These are phyloP conservation scores for Penicillium janthinellum DNA, from an alignment of 2,329 filamentous ascomycete species.

Conservation along the genomic window DNA sequence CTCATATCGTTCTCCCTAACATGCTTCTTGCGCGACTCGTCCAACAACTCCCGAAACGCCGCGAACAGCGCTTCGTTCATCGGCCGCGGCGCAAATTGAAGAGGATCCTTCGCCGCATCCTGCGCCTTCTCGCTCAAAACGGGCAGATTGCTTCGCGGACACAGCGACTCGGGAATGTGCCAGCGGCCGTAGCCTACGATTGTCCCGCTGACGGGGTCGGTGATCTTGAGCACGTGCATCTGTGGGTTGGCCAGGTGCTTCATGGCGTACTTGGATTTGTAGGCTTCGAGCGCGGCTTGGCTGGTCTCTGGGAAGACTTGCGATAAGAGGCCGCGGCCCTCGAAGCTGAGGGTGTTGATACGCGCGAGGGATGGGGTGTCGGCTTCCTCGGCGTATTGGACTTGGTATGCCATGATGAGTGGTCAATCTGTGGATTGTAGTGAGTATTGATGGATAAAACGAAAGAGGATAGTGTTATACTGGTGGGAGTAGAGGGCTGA, in stretches of 20 bases:
- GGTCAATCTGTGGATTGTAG: neutral
- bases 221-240: slow-evolving; percentile 46
- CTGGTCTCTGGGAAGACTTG: slow-evolving; percentile 42
- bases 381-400: slow-evolving; percentile 40
- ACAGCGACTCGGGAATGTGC: slow-evolving; percentile 36
- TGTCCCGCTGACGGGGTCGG: slow-evolving; percentile 33
- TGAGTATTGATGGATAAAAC: no score
- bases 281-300: slow-evolving; percentile 32
- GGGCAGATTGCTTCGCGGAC: slow-evolving; percentile 28
- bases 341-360: slow-evolving; percentile 53
- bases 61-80: slow-evolving; percentile 48
- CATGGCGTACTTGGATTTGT: slow-evolving; percentile 38
- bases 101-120: slow-evolving; percentile 38
- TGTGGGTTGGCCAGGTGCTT: slow-evolving; percentile 47
- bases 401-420: slow-evolving; percentile 12
- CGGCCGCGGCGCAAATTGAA: slow-evolving; percentile 43
- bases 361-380: slow-evolving; percentile 48
- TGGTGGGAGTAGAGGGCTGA: neutral
- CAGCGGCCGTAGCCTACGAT: slow-evolving; percentile 55
- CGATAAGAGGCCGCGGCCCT: slow-evolving; percentile 41
- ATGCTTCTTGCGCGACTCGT: slow-evolving; percentile 21
- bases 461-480: neutral
- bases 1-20: slow-evolving; percentile 27
- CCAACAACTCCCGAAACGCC: slow-evolving; percentile 22
- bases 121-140: slow-evolving; percentile 45